phyloP scores from a whole-genome alignment of 108 stramenopile species.

The Pseudonitzschia multiseries region DNA sequence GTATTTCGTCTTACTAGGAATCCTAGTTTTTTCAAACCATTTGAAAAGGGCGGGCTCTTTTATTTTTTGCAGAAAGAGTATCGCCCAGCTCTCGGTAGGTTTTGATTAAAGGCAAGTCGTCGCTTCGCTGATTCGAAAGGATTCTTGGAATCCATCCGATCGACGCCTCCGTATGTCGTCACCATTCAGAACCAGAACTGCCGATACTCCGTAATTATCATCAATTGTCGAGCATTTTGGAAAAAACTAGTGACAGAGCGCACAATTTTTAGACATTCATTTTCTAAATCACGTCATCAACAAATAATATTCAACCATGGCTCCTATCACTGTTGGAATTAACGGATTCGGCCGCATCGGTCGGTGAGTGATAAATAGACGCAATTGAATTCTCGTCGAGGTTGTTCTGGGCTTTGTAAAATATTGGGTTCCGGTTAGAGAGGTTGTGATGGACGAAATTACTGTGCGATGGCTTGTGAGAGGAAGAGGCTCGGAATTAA shows the following conservation, averaged over 20 bases:
- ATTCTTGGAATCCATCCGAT: not conserved
- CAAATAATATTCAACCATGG: slow-evolving; percentile 25
- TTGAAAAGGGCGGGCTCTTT: not conserved
- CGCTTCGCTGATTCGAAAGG: not conserved
- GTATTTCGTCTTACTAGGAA: not conserved
- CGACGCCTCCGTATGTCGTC: not conserved
- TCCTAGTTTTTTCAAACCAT: not conserved
- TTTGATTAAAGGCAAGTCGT: not conserved
- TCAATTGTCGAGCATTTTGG: no score
- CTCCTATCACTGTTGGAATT: slow-evolving; percentile 91
- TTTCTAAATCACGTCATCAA: slow-evolving; percentile 14
- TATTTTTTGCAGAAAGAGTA: not conserved
- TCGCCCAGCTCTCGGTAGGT: not conserved
- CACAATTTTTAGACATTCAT: slow-evolving; percentile 7
- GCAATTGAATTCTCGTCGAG: not conserved
- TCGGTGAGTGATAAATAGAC: slow-evolving; percentile 70
- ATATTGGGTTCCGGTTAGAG: no score
- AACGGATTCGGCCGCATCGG: slow-evolving; percentile 98
- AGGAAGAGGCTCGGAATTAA: no score
- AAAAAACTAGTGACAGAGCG: not conserved
- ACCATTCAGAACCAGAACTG: not conserved
- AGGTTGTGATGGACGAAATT: no score
- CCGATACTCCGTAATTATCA: not conserved
- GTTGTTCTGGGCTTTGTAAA: no score
- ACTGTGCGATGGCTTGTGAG: no score